Evolutionary conservation across 441 rosid genomes (phyloP).

Genomic region (Erysimum cheiri): DNA sequence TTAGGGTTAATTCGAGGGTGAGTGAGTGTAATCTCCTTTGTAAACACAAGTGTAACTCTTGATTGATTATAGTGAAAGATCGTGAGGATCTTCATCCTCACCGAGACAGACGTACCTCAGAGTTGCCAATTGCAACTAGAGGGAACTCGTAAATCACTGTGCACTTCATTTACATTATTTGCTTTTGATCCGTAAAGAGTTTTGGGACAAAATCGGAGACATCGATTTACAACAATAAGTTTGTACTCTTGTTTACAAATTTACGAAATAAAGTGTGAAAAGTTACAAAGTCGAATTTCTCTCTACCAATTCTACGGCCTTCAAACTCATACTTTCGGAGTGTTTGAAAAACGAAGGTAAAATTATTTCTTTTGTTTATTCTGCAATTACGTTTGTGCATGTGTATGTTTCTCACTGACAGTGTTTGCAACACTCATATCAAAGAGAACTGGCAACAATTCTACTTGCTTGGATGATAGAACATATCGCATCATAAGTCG

Average conservation of each 20-base stretch:
- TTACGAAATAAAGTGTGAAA: too few relatives aligned
- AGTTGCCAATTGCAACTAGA: background rate
- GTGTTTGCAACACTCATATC: background rate
- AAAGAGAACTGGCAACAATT: background rate
- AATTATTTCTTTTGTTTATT: too few relatives aligned
- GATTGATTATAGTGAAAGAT: background rate
- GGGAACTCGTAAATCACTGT: background rate
- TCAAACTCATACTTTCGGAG: too few relatives aligned
- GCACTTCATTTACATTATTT: background rate
- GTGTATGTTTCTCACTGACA: background rate
- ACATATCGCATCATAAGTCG: background rate
- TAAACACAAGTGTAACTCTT: slow-evolving; percentile 2
- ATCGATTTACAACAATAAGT: too few relatives aligned
- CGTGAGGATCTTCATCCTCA: background rate
- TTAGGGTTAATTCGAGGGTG: background rate
- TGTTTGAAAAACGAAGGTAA: too few relatives aligned
- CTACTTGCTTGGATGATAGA: too few relatives aligned
- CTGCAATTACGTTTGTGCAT: too few relatives aligned
- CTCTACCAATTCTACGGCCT: too few relatives aligned
- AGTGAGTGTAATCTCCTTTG: background rate
- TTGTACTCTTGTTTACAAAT: too few relatives aligned
- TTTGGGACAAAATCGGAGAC: background rate
- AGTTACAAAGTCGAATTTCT: too few relatives aligned
- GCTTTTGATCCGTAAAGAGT: background rate
- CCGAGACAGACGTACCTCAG: background rate